Conservation (phyloP, 2,329 filamentous ascomycete species). For the Dactylellina leptospora region DNA sequence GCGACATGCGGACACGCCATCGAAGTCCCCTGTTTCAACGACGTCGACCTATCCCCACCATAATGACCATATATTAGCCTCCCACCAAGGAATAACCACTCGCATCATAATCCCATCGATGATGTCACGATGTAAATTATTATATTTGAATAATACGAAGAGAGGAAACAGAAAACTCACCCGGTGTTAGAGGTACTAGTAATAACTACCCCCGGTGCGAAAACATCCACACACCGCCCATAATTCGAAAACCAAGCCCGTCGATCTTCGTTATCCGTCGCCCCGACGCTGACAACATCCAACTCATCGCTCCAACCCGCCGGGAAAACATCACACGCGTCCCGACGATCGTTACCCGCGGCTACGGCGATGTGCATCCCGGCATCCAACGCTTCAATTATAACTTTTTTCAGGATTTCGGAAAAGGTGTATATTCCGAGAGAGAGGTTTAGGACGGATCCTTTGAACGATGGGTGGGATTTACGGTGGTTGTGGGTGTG, state of each 20-base stretch:
- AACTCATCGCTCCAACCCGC: conserved; percentile 60
- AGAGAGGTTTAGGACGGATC: conserved; percentile 66
- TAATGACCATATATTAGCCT: background rate
- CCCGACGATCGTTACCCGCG: conserved; percentile 59
- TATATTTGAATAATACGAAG: background rate
- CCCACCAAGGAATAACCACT: no score
- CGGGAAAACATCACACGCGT: conserved; percentile 57
- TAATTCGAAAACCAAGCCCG: conserved; percentile 62
- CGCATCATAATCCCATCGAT: no score
- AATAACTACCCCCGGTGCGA: conserved; percentile 67
- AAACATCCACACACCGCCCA: conserved; percentile 66
- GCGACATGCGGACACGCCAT: conserved; percentile 73
- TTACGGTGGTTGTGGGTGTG: conserved; percentile 62
- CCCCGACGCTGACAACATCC: conserved; percentile 61
- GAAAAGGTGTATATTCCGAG: conserved; percentile 64
- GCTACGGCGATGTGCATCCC: conserved; percentile 62
- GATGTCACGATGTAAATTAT: no score
- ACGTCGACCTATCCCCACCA: conserved; percentile 63
- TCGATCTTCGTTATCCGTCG: conserved; percentile 58
- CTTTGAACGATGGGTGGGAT: conserved; percentile 58
- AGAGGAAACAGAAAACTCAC: conserved; percentile 57
- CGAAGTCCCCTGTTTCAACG: conserved; percentile 64
- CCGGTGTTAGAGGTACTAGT: conserved; percentile 66
- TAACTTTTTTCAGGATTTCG: conserved; percentile 62
- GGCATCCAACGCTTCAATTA: conserved; percentile 59